Percentiles rank a stretch among this genome's conserved stretches.
Evolutionary conservation across 768 basidiomycete genomes (phyloP).

Genomic region (Asterophora lycoperdoides): DNA sequence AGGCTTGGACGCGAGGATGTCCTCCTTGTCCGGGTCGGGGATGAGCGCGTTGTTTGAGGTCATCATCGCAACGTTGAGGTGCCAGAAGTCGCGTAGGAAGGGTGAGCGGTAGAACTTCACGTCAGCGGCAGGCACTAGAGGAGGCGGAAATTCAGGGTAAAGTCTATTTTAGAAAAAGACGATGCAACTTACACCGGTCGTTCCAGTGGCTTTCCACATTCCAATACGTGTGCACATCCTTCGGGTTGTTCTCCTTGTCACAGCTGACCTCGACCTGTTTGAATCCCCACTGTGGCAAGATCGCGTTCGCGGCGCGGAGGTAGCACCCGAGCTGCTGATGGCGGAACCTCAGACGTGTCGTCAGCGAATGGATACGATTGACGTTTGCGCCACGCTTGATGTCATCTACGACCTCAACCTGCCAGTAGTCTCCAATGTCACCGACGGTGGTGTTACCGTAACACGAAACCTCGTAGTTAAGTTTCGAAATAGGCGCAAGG

Average conservation of each 20-base stretch:
- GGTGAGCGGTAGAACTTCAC: constrained; percentile 84
- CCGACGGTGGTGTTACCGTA: constrained; percentile 91
- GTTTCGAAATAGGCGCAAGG: constrained; percentile 83
- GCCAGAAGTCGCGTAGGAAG: constrained; percentile 96
- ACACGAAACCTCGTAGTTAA: constrained; percentile 87
- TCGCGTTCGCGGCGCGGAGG: constrained; percentile 80
- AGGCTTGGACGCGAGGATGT: constrained; percentile 91
- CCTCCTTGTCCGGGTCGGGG: constrained; percentile 97
- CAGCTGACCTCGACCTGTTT: constrained; percentile 98
- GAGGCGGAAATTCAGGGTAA: neutral
- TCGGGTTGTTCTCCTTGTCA: constrained; percentile 78
- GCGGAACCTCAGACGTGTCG: constrained; percentile 82
- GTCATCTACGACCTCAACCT: constrained; percentile 92
- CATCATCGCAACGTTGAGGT: constrained; percentile 99
- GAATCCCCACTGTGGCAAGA: constrained; percentile 97
- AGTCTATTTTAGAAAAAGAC: neutral
- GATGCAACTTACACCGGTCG: constrained; percentile 67
- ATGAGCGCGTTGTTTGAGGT: constrained; percentile 98
- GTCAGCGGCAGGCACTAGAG: constrained; percentile 75
- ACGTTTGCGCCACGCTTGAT: constrained; percentile 59
- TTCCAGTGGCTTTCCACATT: constrained; percentile 99
- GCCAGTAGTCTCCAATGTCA: constrained; percentile 87
- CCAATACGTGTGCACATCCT: constrained; percentile 89
- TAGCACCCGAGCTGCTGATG: constrained; percentile 83
- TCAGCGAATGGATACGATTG: constrained; percentile 79